Conservation (phyloP, 495 filamentous ascomycete genomes). For the Talaromyces thailandensis region DNA sequence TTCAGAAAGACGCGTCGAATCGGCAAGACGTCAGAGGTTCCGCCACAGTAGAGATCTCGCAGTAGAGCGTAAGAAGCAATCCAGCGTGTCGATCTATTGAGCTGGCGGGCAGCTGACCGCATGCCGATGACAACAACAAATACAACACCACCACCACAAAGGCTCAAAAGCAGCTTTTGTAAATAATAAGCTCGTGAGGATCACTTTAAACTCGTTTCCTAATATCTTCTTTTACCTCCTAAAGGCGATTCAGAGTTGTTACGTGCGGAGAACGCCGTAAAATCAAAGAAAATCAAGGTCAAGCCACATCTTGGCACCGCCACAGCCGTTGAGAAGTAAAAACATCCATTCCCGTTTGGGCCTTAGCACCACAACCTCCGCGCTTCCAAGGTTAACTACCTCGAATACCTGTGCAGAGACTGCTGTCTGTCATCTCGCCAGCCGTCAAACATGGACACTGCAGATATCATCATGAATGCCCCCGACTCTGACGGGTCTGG, state of each 20-base stretch:
- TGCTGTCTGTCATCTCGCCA: neutral
- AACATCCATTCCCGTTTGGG: neutral
- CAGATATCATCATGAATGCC: constrained; percentile 33
- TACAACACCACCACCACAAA: neutral
- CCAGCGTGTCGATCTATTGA: neutral
- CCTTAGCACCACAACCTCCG: neutral
- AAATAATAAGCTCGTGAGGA: neutral
- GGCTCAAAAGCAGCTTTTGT: neutral
- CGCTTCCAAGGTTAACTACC: neutral
- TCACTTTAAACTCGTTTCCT: neutral
- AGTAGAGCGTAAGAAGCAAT: neutral
- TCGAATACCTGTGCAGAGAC: neutral
- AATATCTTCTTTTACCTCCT: no score
- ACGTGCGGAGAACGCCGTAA: no score
- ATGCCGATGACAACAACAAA: neutral
- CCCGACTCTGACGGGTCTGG: constrained; percentile 58
- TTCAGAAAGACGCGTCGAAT: no score
- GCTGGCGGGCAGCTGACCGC: neutral
- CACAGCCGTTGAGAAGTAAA: neutral
- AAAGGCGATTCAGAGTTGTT: no score
- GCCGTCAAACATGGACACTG: constrained; percentile 41
- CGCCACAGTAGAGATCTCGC: neutral
- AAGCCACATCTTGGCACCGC: neutral
- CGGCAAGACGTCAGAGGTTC: no score
- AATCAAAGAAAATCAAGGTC: no score